A percentile compares a stretch with the other conserved stretches of the same genome.
phyloP scores from a whole-genome alignment of 2,329 filamentous ascomycete species.

The Chaetomium globosum region DNA sequence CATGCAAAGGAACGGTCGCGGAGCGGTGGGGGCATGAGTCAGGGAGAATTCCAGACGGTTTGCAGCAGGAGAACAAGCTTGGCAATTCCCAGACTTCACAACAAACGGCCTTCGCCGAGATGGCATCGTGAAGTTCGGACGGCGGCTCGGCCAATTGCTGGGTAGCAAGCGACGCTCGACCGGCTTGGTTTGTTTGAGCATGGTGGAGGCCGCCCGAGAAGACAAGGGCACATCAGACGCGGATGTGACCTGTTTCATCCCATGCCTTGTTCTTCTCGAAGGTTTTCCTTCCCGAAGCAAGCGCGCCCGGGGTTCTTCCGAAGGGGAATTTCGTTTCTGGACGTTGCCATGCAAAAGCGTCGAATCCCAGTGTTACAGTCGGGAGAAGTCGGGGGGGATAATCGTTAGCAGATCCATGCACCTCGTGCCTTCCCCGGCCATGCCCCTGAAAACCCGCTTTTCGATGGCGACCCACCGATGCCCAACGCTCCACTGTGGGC shows the following conservation, averaged over 20 bases:
- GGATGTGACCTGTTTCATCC: conserved; percentile 30
- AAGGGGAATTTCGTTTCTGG: conserved; percentile 19
- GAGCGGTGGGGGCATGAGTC: conserved; percentile 15
- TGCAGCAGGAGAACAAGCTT: neutral
- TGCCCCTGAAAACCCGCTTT: conserved; percentile 32
- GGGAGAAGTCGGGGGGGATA: conserved; percentile 31
- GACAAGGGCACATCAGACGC: conserved; percentile 31
- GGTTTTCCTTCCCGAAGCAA: conserved; percentile 18
- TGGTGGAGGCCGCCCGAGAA: conserved; percentile 28
- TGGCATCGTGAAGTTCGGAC: conserved; percentile 18
- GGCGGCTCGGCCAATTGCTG: conserved; percentile 14
- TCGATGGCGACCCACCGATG: conserved; percentile 23
- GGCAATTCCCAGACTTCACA: neutral
- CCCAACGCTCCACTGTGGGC: conserved; percentile 20
- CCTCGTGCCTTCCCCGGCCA: conserved; percentile 31
- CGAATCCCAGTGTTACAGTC: conserved; percentile 24
- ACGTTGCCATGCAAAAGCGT: neutral
- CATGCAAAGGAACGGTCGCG: neutral
- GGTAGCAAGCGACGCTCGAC: conserved; percentile 9
- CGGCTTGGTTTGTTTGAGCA: conserved; percentile 28
- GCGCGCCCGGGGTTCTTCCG: conserved; percentile 21
- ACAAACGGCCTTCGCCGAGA: conserved; percentile 10
- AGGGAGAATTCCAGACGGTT: conserved; percentile 9
- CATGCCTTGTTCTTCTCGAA: conserved; percentile 28
- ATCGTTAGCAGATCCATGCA: conserved; percentile 28